Evolutionary conservation across 352 stramenopile species (phyloP).

Genomic region (Phytophthora pseudosyringae): DNA sequence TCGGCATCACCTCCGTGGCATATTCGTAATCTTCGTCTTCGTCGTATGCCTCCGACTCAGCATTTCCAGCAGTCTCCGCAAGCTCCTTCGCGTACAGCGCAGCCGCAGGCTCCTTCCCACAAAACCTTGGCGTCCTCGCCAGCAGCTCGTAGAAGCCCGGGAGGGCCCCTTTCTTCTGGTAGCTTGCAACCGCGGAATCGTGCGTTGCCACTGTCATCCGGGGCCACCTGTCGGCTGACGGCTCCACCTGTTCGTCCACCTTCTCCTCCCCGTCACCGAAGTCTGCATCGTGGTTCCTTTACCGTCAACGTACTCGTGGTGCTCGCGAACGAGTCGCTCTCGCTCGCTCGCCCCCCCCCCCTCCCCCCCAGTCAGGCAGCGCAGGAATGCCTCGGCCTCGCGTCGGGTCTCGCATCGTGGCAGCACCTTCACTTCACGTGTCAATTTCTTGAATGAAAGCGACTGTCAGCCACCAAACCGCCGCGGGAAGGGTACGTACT

Average conservation of each 20-base stretch:
- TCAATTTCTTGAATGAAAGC: conserved; percentile 5
- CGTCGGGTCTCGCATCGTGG: too few species aligned
- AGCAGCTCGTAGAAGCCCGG: neutral
- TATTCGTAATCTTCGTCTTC: neutral
- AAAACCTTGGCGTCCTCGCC: neutral
- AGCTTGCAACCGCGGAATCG: neutral
- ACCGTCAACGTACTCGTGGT: neutral
- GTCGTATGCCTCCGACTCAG: neutral
- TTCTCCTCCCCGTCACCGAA: neutral
- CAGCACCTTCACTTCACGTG: too few species aligned
- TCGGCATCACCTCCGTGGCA: neutral
- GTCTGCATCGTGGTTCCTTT: neutral
- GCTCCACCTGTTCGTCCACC: neutral
- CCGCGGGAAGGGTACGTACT: conserved; percentile 10
- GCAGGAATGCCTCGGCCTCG: neutral
- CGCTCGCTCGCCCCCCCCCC: neutral
- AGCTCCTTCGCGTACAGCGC: neutral
- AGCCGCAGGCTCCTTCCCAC: neutral
- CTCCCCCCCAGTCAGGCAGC: neutral
- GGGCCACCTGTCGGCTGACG: neutral
- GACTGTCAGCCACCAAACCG: conserved; percentile 1
- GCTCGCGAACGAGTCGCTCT: neutral
- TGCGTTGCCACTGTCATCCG: conserved; percentile 2
- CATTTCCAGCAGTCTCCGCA: neutral
- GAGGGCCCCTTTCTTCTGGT: neutral